A percentile compares a stretch with the other conserved stretches of the same genome.
Evolutionary conservation across 495 filamentous ascomycete genomes (phyloP).

Genomic region (Xylaria cubensis): DNA sequence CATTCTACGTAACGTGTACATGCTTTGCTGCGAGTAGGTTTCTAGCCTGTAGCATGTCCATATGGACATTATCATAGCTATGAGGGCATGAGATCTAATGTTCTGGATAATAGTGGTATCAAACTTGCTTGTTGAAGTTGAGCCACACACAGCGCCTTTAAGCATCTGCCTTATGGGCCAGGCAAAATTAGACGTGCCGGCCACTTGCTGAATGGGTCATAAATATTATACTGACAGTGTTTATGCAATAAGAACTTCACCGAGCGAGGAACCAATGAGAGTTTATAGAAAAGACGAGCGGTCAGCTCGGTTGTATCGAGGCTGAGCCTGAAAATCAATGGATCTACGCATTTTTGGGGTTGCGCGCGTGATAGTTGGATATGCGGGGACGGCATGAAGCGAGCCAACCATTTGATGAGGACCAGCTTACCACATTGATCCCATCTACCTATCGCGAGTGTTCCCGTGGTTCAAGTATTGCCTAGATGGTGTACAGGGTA

Average conservation of each 20-base stretch:
- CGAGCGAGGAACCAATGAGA: neutral
- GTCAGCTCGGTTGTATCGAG: conserved; percentile 16
- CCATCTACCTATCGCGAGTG: conserved; percentile 21
- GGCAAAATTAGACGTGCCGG: conserved; percentile 1
- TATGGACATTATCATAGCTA: neutral
- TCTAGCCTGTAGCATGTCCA: neutral
- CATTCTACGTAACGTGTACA: neutral
- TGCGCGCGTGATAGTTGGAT: conserved; percentile 19
- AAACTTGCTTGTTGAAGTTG: neutral
- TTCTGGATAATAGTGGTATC: neutral
- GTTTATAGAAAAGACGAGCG: neutral
- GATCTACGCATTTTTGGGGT: conserved; percentile 21
- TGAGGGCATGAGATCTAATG: neutral
- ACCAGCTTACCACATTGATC: conserved; percentile 15
- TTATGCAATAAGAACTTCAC: neutral
- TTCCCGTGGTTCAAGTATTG: neutral
- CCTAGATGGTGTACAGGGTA: neutral
- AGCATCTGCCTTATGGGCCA: neutral
- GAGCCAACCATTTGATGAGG: conserved; percentile 19
- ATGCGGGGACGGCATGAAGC: conserved; percentile 25
- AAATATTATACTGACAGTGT: neutral
- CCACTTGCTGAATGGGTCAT: neutral
- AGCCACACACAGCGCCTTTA: neutral
- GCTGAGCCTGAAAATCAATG: conserved; percentile 20
- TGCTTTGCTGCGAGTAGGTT: neutral